A percentile compares a stretch with the other conserved stretches of the same genome.
Evolutionary conservation across 768 basidiomycete species (phyloP).

Genomic region (Melanogaster broomeanus): DNA sequence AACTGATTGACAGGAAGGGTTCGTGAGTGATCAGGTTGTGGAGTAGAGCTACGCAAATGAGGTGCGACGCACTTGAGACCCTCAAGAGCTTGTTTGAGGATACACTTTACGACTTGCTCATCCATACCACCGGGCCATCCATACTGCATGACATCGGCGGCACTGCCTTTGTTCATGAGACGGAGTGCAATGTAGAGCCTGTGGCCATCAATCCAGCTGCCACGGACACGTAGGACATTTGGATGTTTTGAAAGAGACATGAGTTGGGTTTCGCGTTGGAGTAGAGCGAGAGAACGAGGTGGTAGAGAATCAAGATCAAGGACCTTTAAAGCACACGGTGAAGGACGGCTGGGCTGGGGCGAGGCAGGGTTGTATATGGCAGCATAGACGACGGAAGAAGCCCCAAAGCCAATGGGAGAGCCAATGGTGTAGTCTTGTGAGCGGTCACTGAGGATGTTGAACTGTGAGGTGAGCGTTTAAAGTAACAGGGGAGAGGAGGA

Average conservation of each 20-base stretch:
- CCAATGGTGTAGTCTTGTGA: conserved; percentile 75
- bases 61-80: conserved; percentile 75
- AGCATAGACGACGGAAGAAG: conserved; percentile 87
- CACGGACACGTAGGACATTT: conserved; percentile 90
- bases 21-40: background rate
- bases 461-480: background rate
- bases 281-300: conserved; percentile 64
- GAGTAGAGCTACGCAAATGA: conserved; percentile 3
- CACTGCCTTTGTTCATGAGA: conserved; percentile 87
- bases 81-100: conserved; percentile 81
- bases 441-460: conserved; percentile 50
- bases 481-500: background rate
- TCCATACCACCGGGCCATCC: conserved; percentile 89
- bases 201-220: conserved; percentile 84
- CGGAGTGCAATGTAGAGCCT: conserved; percentile 85
- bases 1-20: conserved; percentile 43
- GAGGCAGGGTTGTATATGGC: conserved; percentile 61
- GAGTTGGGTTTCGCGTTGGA: conserved; percentile 84
- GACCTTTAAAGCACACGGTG: conserved; percentile 84
- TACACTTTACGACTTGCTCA: conserved; percentile 85
- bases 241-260: conserved; percentile 94
- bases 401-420: conserved; percentile 83
- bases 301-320: conserved; percentile 83
- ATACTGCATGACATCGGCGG: conserved; percentile 82
- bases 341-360: conserved; percentile 35